Evolutionary conservation across 2,329 filamentous ascomycete genomes (phyloP).

Genomic region (Lanzia echinophila): DNA sequence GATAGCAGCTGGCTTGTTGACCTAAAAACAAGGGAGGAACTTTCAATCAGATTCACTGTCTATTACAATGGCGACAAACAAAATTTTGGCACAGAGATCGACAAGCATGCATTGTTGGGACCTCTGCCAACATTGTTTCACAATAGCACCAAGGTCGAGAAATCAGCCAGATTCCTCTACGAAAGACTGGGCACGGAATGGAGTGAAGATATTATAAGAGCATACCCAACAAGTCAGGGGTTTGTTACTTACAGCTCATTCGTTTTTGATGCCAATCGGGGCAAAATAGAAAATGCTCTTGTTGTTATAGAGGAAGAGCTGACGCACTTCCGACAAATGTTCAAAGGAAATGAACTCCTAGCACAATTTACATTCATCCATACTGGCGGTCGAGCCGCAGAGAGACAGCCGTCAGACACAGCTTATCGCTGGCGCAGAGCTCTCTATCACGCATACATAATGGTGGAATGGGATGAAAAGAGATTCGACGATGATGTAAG

Average conservation of each 20-base stretch:
- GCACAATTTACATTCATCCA: background rate
- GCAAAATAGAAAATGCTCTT: background rate
- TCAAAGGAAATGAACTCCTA: background rate
- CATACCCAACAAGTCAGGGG: background rate
- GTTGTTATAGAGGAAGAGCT: background rate
- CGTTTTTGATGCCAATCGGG: background rate
- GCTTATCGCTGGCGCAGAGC: background rate
- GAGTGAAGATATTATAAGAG: background rate
- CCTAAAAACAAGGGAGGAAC: background rate
- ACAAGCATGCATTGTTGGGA: too few species aligned
- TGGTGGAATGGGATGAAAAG: background rate
- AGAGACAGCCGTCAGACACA: background rate
- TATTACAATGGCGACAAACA: background rate
- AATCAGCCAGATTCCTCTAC: background rate
- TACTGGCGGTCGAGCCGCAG: background rate
- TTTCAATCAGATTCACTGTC: background rate
- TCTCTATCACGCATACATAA: background rate
- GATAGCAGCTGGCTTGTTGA: background rate
- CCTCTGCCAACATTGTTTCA: background rate
- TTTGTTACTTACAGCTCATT: background rate
- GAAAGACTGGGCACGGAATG: background rate
- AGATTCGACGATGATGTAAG: background rate
- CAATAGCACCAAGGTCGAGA: background rate
- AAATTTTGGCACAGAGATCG: background rate
- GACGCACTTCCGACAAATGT: background rate